Conservation (phyloP, 2,329 filamentous ascomycete species). For the Cryphonectria carpinicola region DNA sequence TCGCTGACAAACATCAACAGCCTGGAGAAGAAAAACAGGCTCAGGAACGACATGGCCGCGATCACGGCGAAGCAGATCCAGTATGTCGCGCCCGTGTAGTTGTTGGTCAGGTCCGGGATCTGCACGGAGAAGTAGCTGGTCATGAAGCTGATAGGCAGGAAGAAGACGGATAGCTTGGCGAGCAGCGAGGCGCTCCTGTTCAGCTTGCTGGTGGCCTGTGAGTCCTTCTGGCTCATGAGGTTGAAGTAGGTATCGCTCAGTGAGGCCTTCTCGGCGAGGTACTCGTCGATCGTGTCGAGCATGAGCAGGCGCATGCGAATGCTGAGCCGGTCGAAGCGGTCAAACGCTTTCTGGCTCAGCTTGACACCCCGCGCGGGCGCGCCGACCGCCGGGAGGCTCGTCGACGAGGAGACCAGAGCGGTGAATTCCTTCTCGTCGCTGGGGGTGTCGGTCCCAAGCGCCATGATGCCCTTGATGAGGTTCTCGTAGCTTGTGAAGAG, state of each 20-base stretch:
- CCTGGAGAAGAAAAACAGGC: constrained; percentile 58
- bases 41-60: constrained; percentile 60
- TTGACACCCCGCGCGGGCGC: constrained; percentile 33
- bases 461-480: constrained; percentile 62
- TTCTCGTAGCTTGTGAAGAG: constrained; percentile 64
- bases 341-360: constrained; percentile 51
- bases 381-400: constrained; percentile 11
- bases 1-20: constrained; percentile 52
- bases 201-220: constrained; percentile 70
- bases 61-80: constrained; percentile 71
- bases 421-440: constrained; percentile 22
- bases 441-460: constrained; percentile 42
- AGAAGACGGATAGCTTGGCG: constrained; percentile 75
- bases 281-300: constrained; percentile 64
- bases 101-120: constrained; percentile 57
- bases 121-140: constrained; percentile 75
- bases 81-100: constrained; percentile 66
- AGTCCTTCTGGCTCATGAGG: constrained; percentile 76
- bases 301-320: constrained; percentile 65
- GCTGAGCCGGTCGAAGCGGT: constrained; percentile 62
- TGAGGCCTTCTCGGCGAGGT: constrained; percentile 70
- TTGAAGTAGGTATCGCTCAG: constrained; percentile 77
- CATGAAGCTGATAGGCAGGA: constrained; percentile 75
- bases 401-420: background rate
- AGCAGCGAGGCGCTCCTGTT: constrained; percentile 73